These are phyloP conservation scores for Fusarium haematococcum DNA, from an alignment of 2,329 filamentous ascomycete genomes.

Conservation along the genomic window DNA sequence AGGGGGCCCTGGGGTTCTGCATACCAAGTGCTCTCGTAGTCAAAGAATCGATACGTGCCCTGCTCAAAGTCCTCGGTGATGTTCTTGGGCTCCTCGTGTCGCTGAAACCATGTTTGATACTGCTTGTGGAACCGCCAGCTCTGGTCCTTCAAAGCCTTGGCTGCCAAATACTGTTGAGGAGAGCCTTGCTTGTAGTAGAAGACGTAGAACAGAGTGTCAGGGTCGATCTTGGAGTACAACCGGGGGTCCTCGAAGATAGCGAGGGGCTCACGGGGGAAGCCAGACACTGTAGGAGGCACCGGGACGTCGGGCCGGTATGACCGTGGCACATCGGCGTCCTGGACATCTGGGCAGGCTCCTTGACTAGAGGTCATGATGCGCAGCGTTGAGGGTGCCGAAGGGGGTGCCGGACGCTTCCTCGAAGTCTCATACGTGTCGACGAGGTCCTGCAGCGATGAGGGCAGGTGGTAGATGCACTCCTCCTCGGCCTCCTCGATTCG, in stretches of 20 bases:
- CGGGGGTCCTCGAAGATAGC: conserved; percentile 91
- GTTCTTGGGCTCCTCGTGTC: conserved; percentile 97
- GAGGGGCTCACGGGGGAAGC: conserved; percentile 94
- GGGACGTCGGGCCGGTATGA: conserved; percentile 87
- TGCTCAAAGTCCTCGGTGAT: conserved; percentile 99
- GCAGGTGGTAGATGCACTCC: conserved; percentile 93
- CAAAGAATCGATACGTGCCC: conserved; percentile 98
- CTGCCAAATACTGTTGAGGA: conserved; percentile 94
- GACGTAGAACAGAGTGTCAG: conserved; percentile 96
- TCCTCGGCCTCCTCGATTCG: conserved; percentile 63
- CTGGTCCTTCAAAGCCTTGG: conserved; percentile 96
- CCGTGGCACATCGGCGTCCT: conserved; percentile 84
- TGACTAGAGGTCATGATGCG: conserved; percentile 83
- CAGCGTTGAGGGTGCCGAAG: conserved; percentile 74
- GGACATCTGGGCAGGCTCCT: conserved; percentile 76
- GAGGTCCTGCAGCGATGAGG: conserved; percentile 87
- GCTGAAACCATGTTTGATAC: conserved; percentile 99
- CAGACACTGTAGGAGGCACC: conserved; percentile 78
- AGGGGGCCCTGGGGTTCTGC: conserved; percentile 48
- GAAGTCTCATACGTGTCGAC: conserved; percentile 91
- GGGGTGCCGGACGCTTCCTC: conserved; percentile 74
- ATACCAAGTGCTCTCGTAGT: conserved; percentile 99
- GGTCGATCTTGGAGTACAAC: conserved; percentile 89
- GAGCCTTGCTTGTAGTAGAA: conserved; percentile 99
- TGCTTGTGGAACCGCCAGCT: conserved; percentile 99